Evolutionary conservation across 2,329 filamentous ascomycete species (phyloP).

Genomic region (Karstenula rhodostoma): DNA sequence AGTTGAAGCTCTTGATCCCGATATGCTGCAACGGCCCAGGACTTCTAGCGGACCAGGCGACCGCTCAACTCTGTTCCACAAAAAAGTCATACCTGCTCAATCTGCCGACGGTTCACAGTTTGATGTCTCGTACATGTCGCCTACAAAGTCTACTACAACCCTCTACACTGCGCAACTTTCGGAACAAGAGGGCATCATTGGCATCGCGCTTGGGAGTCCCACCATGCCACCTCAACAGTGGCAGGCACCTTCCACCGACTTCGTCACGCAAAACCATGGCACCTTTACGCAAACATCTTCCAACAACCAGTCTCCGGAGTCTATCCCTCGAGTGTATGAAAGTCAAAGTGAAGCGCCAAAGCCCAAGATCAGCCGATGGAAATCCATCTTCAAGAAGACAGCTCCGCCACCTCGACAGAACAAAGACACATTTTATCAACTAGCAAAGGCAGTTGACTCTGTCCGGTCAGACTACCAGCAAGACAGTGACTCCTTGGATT

Average conservation of each 20-base stretch:
- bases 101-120: constrained; percentile 35
- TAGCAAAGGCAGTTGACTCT: constrained; percentile 35
- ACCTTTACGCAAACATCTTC: constrained; percentile 31
- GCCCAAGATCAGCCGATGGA: constrained; percentile 50
- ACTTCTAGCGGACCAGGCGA: constrained; percentile 46
- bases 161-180: constrained; percentile 40
- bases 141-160: constrained; percentile 40
- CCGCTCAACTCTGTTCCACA: constrained; percentile 45
- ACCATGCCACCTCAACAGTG: constrained; percentile 39
- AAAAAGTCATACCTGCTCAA: constrained; percentile 41
- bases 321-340: constrained; percentile 13
- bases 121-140: constrained; percentile 37
- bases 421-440: constrained; percentile 46
- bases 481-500: constrained; percentile 36
- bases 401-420: constrained; percentile 33
- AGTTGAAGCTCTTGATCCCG: constrained; percentile 41
- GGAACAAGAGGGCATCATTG: constrained; percentile 44
- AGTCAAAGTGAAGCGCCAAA: constrained; percentile 31
- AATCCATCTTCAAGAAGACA: constrained; percentile 48
- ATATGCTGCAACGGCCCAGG: constrained; percentile 43
- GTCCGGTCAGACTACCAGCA: constrained; percentile 44
- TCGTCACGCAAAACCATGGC: constrained; percentile 24
- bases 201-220: constrained; percentile 51
- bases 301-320: constrained; percentile 18
- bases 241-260: constrained; percentile 34